These are phyloP conservation scores for Oleoguttula mirabilis DNA, from an alignment of 495 filamentous ascomycete species.

Conservation along the genomic window DNA sequence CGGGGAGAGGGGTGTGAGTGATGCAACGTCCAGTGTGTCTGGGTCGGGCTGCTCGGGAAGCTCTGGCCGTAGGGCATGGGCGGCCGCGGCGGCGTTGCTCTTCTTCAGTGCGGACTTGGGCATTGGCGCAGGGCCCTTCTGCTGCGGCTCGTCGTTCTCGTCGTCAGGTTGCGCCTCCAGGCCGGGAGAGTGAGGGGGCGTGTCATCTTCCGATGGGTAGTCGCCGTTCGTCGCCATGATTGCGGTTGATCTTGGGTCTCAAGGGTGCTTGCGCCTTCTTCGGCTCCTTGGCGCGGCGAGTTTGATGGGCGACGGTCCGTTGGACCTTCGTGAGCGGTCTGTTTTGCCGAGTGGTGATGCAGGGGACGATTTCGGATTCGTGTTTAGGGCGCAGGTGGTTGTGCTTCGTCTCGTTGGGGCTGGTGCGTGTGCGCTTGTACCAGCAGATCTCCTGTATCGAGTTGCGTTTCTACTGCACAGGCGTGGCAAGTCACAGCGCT, in stretches of 20 bases:
- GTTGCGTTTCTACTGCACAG: too few relatives aligned
- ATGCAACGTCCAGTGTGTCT: constrained; percentile 63
- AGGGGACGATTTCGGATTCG: neutral
- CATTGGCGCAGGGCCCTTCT: constrained; percentile 29
- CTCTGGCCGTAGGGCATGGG: constrained; percentile 57
- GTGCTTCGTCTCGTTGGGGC: too few relatives aligned
- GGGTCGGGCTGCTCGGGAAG: constrained; percentile 67
- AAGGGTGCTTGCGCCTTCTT: neutral
- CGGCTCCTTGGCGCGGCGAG: neutral
- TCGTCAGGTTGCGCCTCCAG: constrained; percentile 29
- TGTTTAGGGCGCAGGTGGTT: too few relatives aligned
- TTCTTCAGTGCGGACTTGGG: constrained; percentile 60
- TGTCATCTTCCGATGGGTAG: constrained; percentile 38
- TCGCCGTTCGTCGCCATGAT: constrained; percentile 56
- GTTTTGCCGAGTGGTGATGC: neutral
- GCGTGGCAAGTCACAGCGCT: too few relatives aligned
- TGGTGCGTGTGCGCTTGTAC: too few relatives aligned
- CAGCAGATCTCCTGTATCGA: too few relatives aligned
- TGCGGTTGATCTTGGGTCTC: constrained; percentile 20
- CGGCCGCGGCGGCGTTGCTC: constrained; percentile 35
- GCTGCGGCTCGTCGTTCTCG: constrained; percentile 25
- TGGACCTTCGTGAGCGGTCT: neutral
- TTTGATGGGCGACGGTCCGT: neutral
- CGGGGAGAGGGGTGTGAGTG: constrained; percentile 72
- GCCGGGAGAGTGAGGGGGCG: constrained; percentile 47